phyloP scores from a whole-genome alignment of 495 filamentous ascomycete species.

The Saxophila tyrrhenica region DNA sequence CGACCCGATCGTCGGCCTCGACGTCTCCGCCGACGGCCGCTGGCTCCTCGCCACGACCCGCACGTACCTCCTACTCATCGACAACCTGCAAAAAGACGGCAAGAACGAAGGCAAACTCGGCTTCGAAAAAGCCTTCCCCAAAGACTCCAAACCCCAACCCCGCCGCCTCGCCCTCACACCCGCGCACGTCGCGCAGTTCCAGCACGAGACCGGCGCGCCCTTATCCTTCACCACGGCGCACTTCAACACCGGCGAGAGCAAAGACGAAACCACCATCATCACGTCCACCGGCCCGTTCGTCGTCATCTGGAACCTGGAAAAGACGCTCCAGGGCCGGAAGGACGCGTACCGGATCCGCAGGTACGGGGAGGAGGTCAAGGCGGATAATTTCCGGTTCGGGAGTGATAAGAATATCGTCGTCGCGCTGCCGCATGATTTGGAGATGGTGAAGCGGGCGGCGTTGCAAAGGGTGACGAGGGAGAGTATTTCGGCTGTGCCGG shows the following conservation, averaged over 20 bases:
- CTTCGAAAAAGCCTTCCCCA: conserved; percentile 86
- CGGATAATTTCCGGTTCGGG: conserved; percentile 97
- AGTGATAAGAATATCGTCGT: conserved; percentile 97
- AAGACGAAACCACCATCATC: conserved; percentile 79
- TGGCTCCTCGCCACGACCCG: conserved; percentile 93
- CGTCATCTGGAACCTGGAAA: conserved; percentile 90
- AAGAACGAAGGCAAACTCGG: conserved; percentile 97
- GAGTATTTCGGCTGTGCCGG: conserved; percentile 62
- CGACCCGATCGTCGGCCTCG: conserved; percentile 87
- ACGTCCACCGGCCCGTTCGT: conserved; percentile 97
- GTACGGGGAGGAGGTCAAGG: conserved; percentile 87
- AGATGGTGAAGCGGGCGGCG: conserved; percentile 80
- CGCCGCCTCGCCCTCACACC: conserved; percentile 80
- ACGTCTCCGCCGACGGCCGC: conserved; percentile 86
- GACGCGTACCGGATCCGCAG: conserved; percentile 93
- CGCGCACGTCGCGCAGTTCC: conserved; percentile 88
- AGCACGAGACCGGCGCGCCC: conserved; percentile 79
- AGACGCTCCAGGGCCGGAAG: conserved; percentile 63
- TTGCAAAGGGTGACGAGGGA: conserved; percentile 85
- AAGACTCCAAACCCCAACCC: conserved; percentile 86
- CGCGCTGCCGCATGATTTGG: conserved; percentile 90
- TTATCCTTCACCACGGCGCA: conserved; percentile 81
- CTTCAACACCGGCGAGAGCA: conserved; percentile 83
- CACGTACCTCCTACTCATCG: conserved; percentile 89
- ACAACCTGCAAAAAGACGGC: conserved; percentile 78